Percentiles rank a stretch among this genome's conserved stretches.
Conservation (phyloP, 768 basidiomycete genomes). For the Mycena pura region DNA sequence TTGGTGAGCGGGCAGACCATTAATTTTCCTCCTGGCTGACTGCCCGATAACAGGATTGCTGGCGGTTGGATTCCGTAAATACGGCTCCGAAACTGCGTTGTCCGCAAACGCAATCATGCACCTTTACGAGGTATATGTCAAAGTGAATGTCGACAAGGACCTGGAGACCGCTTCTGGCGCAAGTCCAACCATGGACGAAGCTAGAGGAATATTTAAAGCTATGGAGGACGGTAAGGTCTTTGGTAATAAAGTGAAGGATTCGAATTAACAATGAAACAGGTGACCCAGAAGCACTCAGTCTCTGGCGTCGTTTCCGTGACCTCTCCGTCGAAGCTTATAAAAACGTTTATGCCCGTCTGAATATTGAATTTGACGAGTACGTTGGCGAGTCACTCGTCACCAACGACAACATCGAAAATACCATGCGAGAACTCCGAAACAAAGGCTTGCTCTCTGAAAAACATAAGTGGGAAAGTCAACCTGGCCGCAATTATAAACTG, state of each 20-base stretch:
- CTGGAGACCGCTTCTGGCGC: constrained; percentile 23
- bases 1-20: no score
- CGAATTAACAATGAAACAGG: not conserved
- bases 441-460: not conserved
- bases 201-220: not conserved
- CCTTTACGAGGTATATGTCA: constrained; percentile 49
- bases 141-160: constrained; percentile 40
- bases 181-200: not conserved
- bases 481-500: not conserved
- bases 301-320: not conserved
- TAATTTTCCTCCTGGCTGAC: not conserved
- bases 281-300: not conserved
- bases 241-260: no score
- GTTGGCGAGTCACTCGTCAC: not conserved
- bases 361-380: constrained; percentile 4
- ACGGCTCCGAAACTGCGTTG: constrained; percentile 45
- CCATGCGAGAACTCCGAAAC: not conserved
- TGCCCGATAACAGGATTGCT: constrained; percentile 33
- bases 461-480: not conserved
- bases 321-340: constrained; percentile 1
- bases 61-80: constrained; percentile 45
- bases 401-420: not conserved
- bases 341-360: constrained; percentile 10
- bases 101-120: constrained; percentile 46
- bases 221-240: not conserved